Base-by-base conservation (phyloP, 2,329 filamentous ascomycete genomes). In the Colletotrichum sublineola region DNA sequence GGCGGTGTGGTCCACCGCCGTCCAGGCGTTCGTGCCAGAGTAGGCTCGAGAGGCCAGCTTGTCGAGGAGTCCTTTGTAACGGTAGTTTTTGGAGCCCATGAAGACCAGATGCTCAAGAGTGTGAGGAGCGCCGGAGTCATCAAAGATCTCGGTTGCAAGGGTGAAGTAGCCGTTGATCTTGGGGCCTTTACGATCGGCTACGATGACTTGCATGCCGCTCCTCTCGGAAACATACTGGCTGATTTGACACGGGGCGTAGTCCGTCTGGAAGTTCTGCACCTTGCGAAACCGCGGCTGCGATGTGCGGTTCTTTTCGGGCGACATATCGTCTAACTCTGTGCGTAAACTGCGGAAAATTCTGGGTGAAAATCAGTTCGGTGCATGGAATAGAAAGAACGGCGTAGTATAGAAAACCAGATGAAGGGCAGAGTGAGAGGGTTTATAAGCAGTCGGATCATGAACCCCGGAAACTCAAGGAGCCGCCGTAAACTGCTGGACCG, bases 21-120 rank as follows among this genome's bases (percentile, higher is more conserved):
- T 99, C 94, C 96, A 99, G 5, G 96, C 96, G 82, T 99, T 99
- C 42, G 96, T 99, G 70, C 89, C 90, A 1, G 96, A 97, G 81
- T 98, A 99, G 1, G 96, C 94, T 75, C 97, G 90, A 5, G 94
- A 97, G 3, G 96, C 94, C 71, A 99, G 88, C 83, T 97, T 97
- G 81, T 98, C 96, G 24, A 99, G 88, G 52, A 99, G 91, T 1
- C 96, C 96, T 82, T 98, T 98, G 85, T 97, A 98, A 73, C 90
- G 92, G 81, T 97, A 98, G 80, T 89, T 97, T 80, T 93, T 95
- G 33, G 96, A 98, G 38, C 96, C 96, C 92, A 95, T 95, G 80
- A 95, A 96, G 75, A 94, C 86, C 18, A 96, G 83, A 80, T 95
- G 93, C 82, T 96, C 93, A n/a, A 96, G 86, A 0, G 93, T 95